Evolutionary conservation across 495 filamentous ascomycete genomes (phyloP).

Genomic region (Hamigera avellanea): DNA sequence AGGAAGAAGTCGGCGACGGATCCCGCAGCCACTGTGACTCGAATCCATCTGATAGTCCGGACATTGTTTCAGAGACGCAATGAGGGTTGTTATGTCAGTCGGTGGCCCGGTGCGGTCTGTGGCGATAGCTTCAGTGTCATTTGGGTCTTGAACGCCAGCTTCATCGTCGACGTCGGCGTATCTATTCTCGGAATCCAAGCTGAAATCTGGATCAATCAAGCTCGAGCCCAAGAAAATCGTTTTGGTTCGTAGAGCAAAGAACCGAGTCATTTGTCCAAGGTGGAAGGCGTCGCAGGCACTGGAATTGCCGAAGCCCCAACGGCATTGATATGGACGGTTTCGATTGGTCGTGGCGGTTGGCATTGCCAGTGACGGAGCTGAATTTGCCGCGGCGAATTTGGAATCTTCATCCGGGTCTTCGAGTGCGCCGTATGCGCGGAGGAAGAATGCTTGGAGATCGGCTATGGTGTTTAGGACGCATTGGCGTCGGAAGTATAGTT

Average conservation of each 20-base stretch:
- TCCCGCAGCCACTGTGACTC: slow-evolving; percentile 67
- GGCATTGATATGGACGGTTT: slow-evolving; percentile 49
- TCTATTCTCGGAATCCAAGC: slow-evolving; percentile 11
- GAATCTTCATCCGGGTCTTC: slow-evolving; percentile 14
- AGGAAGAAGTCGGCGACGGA: slow-evolving; percentile 54
- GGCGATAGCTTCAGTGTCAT: slow-evolving; percentile 20
- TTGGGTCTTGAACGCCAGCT: slow-evolving; percentile 6
- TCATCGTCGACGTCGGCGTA: slow-evolving; percentile 7
- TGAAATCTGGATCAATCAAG: slow-evolving; percentile 31
- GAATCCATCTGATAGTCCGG: slow-evolving; percentile 72
- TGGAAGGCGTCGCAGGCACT: slow-evolving; percentile 76
- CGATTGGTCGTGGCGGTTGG: slow-evolving; percentile 9
- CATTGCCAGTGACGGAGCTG: slow-evolving; percentile 4
- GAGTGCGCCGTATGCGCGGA: slow-evolving; percentile 47
- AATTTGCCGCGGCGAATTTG: slow-evolving; percentile 2
- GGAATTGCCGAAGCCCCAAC: slow-evolving; percentile 63
- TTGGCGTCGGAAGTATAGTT: slow-evolving; percentile 58
- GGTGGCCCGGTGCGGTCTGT: slow-evolving; percentile 6
- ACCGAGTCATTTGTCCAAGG: slow-evolving; percentile 74
- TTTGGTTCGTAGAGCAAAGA: slow-evolving; percentile 45
- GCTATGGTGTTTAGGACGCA: slow-evolving; percentile 64
- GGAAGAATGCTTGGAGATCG: slow-evolving; percentile 63
- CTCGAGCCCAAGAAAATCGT: slow-evolving; percentile 38
- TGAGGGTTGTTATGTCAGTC: slow-evolving; percentile 37
- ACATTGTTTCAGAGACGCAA: slow-evolving; percentile 46